Percentiles rank a stretch among this genome's conserved stretches.
Conservation (phyloP, 2,329 filamentous ascomycete species). For the Rhynchosporium graminicola region DNA sequence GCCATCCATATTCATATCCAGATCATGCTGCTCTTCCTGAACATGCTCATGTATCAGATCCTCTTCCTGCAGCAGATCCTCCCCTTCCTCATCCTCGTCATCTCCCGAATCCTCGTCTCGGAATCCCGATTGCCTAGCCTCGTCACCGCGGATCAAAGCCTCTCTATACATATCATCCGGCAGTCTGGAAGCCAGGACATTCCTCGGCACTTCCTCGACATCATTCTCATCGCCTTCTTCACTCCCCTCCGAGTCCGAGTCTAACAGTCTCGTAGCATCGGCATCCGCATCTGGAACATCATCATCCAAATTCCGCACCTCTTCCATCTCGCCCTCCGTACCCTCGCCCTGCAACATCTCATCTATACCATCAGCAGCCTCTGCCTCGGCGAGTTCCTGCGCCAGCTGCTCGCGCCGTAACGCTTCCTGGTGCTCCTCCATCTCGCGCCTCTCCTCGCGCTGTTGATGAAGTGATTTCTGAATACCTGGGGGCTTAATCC, state of each 20-base stretch:
- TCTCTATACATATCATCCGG: slow-evolving; percentile 64
- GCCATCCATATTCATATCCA: slow-evolving; percentile 61
- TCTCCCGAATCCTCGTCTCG: slow-evolving; percentile 50
- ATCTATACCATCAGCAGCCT: slow-evolving; percentile 48
- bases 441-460: slow-evolving; percentile 85
- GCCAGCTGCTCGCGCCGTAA: slow-evolving; percentile 69
- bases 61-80: slow-evolving; percentile 64
- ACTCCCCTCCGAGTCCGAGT: slow-evolving; percentile 45
- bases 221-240: slow-evolving; percentile 47
- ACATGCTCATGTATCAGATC: slow-evolving; percentile 48
- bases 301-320: slow-evolving; percentile 66
- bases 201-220: slow-evolving; percentile 37
- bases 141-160: slow-evolving; percentile 55
- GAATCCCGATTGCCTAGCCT: slow-evolving; percentile 46
- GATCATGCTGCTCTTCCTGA: slow-evolving; percentile 39
- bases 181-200: slow-evolving; percentile 45
- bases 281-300: slow-evolving; percentile 66
- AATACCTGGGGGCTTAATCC: slow-evolving; percentile 88
- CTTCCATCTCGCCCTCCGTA: slow-evolving; percentile 45
- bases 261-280: slow-evolving; percentile 32
- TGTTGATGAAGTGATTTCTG: slow-evolving; percentile 87
- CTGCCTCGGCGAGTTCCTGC: slow-evolving; percentile 73
- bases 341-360: slow-evolving; percentile 42
- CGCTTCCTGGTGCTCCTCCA: slow-evolving; percentile 79
- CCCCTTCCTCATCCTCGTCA: slow-evolving; percentile 57